Evolutionary conservation across 2,329 filamentous ascomycete genomes (phyloP), one percentile per base, ranked within the genome.

Genomic region (Aaosphaeria arxii): DNA sequence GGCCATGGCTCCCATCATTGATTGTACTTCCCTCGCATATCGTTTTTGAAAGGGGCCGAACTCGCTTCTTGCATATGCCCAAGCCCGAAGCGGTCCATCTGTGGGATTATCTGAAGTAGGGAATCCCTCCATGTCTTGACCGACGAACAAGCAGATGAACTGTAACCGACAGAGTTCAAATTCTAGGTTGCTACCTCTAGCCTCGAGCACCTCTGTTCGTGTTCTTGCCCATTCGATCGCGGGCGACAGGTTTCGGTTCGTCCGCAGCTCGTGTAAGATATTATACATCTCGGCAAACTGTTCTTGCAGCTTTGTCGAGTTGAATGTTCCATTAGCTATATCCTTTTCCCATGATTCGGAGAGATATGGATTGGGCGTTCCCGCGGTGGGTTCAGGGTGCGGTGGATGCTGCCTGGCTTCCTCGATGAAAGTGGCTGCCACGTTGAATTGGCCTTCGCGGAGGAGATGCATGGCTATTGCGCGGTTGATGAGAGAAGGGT

Each of bases 381-480:
- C 61, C 48, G 61, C 49, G 28, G 67, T 66, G 42, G 71, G 60
- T 50, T 70, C 66, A 50, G 55, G 71, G 56, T 67, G 64, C 29
- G 71, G 69, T 36, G 75, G 74, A 50, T 75, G 72, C 28, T 74
- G 67, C 46, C 75, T 71, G 30, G 81, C 82, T 75, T 97, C 94
- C 11, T 80, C 75, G 43, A 96, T 82, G 59, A 99, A 96, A 1
- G 86, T 90, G 11, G 86, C 84, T 9, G 92, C 92, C 2, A 96
- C 91, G 24, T 79, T 80, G 70, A 99, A 99, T 65, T 96, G 88
- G 43, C 94, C 94, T 73, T 97, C 92, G 38, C 94, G 88, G 36
- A 99, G 80, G 24, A 99, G 81, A 66, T 99, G 94, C 91, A 97
- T 96, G 7, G 89, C 89, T 59, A 99, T 95, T 5, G 94, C 92